Evolutionary conservation across 2,329 filamentous ascomycete genomes (phyloP).

Genomic region (Trichoderma hamatum): DNA sequence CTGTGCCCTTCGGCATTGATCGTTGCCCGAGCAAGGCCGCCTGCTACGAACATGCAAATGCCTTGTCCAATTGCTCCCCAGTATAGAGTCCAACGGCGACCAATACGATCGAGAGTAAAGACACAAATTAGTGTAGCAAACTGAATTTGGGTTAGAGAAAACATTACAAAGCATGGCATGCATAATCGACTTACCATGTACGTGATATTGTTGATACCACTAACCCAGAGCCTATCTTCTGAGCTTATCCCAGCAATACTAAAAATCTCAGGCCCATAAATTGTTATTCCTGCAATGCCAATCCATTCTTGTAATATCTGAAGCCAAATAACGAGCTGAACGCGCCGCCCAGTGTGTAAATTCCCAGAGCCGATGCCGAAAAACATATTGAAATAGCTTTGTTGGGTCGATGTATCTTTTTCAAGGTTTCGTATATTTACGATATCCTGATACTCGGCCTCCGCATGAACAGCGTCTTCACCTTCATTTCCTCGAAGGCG

Average conservation of each 20-base stretch:
- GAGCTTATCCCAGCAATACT: conserved; percentile 67
- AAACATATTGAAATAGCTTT: conserved; percentile 67
- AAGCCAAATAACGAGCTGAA: conserved; percentile 71
- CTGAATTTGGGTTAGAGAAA: neutral
- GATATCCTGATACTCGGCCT: conserved; percentile 71
- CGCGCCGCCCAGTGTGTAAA: conserved; percentile 66
- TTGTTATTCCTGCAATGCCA: conserved; percentile 69
- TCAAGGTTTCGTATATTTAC: conserved; percentile 65
- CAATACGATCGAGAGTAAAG: conserved; percentile 70
- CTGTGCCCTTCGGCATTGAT: conserved; percentile 46
- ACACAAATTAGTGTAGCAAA: conserved; percentile 69
- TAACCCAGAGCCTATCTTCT: conserved; percentile 65
- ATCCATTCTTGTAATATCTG: conserved; percentile 73
- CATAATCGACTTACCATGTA: conserved; percentile 45
- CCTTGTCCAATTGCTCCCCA: conserved; percentile 68
- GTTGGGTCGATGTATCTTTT: conserved; percentile 58
- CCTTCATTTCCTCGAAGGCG: conserved; percentile 63
- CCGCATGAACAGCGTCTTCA: conserved; percentile 55
- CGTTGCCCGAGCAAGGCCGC: conserved; percentile 60
- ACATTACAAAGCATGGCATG: neutral
- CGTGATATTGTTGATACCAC: conserved; percentile 55
- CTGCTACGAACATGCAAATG: conserved; percentile 68
- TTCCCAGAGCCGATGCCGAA: conserved; percentile 67
- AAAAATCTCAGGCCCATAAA: conserved; percentile 63
- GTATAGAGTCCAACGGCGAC: conserved; percentile 69